phyloP scores from a whole-genome alignment of 2,329 filamentous ascomycete genomes.

The Ceratocystis huliohia region DNA sequence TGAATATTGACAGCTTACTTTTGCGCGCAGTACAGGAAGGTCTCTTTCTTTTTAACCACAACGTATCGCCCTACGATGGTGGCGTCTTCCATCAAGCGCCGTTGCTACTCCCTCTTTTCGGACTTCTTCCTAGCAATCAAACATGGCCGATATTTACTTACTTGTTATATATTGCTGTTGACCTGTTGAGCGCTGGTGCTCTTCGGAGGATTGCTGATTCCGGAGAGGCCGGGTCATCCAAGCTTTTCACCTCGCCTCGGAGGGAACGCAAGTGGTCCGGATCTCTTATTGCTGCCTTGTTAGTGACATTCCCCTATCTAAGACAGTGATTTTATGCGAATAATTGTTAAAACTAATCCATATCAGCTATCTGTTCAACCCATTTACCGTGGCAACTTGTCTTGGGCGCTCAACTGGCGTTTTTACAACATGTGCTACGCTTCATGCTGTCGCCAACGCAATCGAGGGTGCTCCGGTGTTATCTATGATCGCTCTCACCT shows the following conservation, averaged over 20 bases:
- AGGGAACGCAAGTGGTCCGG: constrained; percentile 60
- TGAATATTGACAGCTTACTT: constrained; percentile 10
- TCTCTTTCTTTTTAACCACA: constrained; percentile 87
- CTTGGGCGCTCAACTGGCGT: constrained; percentile 78
- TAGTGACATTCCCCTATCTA: constrained; percentile 27
- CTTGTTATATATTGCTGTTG: constrained; percentile 66
- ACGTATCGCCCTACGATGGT: constrained; percentile 93
- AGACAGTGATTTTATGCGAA: background rate
- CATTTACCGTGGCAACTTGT: constrained; percentile 83
- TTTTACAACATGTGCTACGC: constrained; percentile 78
- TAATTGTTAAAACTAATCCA: constrained; percentile 15
- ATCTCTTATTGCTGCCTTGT: constrained; percentile 66
- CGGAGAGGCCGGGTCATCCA: constrained; percentile 61
- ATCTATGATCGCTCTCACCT: constrained; percentile 70
- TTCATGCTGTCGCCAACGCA: constrained; percentile 71
- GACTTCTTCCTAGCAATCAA: constrained; percentile 61
- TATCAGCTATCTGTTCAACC: constrained; percentile 77
- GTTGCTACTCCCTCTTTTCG: constrained; percentile 80
- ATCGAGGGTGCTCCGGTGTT: constrained; percentile 59
- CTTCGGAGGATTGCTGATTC: constrained; percentile 70
- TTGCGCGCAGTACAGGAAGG: constrained; percentile 70
- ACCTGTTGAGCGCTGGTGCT: constrained; percentile 70
- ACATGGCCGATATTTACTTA: constrained; percentile 60
- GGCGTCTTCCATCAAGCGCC: constrained; percentile 76
- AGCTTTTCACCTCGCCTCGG: constrained; percentile 64